Base-by-base conservation (phyloP, 208 protist genomes). In the Strigomonas culicis region DNA sequence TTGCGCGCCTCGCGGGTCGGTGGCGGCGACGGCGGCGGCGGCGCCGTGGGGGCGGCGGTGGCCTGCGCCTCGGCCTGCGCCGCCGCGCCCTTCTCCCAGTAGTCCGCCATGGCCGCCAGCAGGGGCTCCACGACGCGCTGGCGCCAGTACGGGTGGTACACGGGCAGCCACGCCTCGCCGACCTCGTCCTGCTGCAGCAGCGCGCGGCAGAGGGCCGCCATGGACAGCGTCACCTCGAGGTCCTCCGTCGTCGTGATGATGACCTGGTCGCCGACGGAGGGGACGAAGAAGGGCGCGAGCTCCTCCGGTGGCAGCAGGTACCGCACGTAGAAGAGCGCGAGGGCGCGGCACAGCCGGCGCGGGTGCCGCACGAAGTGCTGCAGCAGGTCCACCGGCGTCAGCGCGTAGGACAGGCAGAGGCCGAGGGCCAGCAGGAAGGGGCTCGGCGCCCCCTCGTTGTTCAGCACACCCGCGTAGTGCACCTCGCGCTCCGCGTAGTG, bases 81-180 rank as follows among this genome's bases (percentile, higher is more conserved):
- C 39, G 2, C 63, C 24, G 17, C 52, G 43, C 32, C 50, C 52
- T 49, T 64, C 46, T 25, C 28, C 30, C 61, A 79, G 61, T 82
- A 79, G 11, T 59, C 58, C 66, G 77, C 64, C 70, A 93, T 76
- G 32, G 77, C 75, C 24, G 53, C 11, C 39, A 87, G 70, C 49
- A 74, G 63, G 11, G 82, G 83, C 10, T 41, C 60, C 32, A 95
- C 63, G 3, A 79, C 72, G 11, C 49, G 25, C 32, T 80, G 66
- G 46, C 80, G 72, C 80, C 81, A 91, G 63, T 75, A 75, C 41
- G 62, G 62, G 19, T 65, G 58, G 28, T 83, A 75, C 3, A 68
- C 56, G 19, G 86, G 84, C 66, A 90, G 79, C 82, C 84, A 95
- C 52, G 89, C 89, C 71, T 95, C 89, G 19, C 72, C 73, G 27